Evolutionary conservation across 2,329 filamentous ascomycete species (phyloP).

Genomic region (Aspergillus eucalypticola): DNA sequence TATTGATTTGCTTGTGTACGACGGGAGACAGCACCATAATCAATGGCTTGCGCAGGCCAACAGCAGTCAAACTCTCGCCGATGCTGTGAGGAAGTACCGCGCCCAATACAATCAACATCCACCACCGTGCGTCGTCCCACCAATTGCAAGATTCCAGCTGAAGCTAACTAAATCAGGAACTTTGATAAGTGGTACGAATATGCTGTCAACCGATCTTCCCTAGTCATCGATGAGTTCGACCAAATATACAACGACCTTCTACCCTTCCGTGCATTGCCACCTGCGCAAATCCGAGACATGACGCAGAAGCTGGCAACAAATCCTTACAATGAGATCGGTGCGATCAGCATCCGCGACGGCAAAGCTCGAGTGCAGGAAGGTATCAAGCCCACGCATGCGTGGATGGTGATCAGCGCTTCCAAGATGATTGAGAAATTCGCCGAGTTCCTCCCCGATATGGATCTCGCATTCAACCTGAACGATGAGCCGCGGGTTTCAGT

Average conservation of each 20-base stretch:
- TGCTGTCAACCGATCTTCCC: slow-evolving; percentile 52
- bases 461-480: slow-evolving; percentile 63
- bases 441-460: slow-evolving; percentile 62
- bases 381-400: slow-evolving; percentile 57
- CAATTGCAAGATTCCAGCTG: slow-evolving; percentile 3
- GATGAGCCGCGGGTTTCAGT: slow-evolving; percentile 60
- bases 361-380: slow-evolving; percentile 52
- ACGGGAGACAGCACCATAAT: slow-evolving; percentile 52
- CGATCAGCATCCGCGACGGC: slow-evolving; percentile 57
- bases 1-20: slow-evolving; percentile 56
- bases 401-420: slow-evolving; percentile 59
- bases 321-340: slow-evolving; percentile 58
- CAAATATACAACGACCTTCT: slow-evolving; percentile 59
- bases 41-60: slow-evolving; percentile 51
- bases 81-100: slow-evolving; percentile 55
- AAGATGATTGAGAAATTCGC: slow-evolving; percentile 57
- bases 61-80: slow-evolving; percentile 49
- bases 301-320: slow-evolving; percentile 57
- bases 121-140: slow-evolving; percentile 48
- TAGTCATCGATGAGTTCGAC: slow-evolving; percentile 62
- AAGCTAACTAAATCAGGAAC: slow-evolving; percentile 33
- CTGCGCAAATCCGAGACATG: slow-evolving; percentile 52
- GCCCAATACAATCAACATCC: slow-evolving; percentile 56
- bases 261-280: slow-evolving; percentile 56
- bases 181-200: slow-evolving; percentile 63